A percentile compares a stretch with the other conserved stretches of the same genome.
Evolutionary conservation across 208 protist genomes (phyloP).

Genomic region (Angomonas deanei): DNA sequence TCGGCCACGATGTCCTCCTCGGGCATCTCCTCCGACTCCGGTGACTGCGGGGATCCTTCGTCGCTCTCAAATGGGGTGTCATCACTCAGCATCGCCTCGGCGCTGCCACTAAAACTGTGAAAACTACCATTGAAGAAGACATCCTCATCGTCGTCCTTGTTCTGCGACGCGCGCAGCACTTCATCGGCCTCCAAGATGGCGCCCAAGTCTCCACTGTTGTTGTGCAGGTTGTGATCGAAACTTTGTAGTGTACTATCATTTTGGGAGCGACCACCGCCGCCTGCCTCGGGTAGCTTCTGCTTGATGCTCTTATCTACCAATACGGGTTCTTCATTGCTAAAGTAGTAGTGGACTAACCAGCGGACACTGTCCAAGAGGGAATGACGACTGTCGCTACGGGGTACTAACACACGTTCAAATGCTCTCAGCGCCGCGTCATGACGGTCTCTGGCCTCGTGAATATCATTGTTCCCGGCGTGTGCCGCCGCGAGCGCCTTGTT

Average conservation of each 20-base stretch:
- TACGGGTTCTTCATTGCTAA: slow-evolving; percentile 68
- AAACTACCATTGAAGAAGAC: neutral
- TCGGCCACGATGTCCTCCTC: neutral
- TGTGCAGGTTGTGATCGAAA: slow-evolving; percentile 41
- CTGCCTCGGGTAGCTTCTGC: slow-evolving; percentile 9
- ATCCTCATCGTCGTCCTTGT: neutral
- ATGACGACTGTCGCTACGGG: slow-evolving; percentile 30
- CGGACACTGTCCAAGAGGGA: slow-evolving; percentile 60
- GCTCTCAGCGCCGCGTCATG: slow-evolving; percentile 55
- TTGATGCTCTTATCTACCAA: slow-evolving; percentile 26
- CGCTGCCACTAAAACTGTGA: neutral
- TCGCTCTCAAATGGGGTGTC: neutral
- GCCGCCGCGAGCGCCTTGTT: slow-evolving; percentile 54
- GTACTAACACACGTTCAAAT: slow-evolving; percentile 24
- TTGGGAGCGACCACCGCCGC: neutral
- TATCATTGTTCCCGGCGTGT: slow-evolving; percentile 42
- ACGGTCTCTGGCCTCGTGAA: slow-evolving; percentile 54
- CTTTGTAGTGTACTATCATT: neutral
- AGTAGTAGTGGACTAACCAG: slow-evolving; percentile 83
- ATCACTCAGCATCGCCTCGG: neutral
- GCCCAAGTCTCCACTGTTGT: slow-evolving; percentile 63
- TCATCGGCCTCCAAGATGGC: slow-evolving; percentile 54
- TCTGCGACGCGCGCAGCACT: slow-evolving; percentile 23
- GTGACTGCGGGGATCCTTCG: neutral
- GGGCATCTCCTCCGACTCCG: neutral